These are phyloP conservation scores for Phytophthora melonis DNA, from an alignment of 352 stramenopile genomes.

Conservation along the genomic window DNA sequence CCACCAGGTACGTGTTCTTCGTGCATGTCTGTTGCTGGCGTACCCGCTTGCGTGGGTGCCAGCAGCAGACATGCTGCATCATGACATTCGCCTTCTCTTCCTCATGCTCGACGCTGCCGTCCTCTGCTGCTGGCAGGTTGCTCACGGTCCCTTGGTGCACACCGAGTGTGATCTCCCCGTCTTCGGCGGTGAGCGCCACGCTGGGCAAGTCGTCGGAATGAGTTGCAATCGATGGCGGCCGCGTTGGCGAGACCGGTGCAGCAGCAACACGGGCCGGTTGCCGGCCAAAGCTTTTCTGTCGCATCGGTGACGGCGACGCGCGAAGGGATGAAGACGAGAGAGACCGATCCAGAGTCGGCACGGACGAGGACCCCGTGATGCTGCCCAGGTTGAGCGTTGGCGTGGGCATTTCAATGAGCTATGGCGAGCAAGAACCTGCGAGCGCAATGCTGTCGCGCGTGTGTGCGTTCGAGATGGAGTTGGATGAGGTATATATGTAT, in stretches of 20 bases:
- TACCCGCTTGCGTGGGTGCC: too few relatives aligned
- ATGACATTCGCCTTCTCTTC: constrained; percentile 15
- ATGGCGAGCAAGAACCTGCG: background rate
- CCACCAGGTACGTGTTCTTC: too few relatives aligned
- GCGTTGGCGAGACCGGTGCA: constrained; percentile 10
- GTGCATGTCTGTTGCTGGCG: too few relatives aligned
- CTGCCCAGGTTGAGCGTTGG: too few relatives aligned
- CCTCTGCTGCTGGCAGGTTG: constrained; percentile 9
- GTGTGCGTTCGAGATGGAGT: background rate
- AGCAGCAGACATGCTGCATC: too few relatives aligned
- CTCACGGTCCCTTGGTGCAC: background rate
- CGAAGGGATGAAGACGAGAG: constrained; percentile 29
- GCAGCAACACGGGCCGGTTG: constrained; percentile 20
- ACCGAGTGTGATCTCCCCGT: constrained; percentile 10
- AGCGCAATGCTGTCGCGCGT: background rate
- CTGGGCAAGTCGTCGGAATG: background rate
- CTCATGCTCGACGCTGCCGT: constrained; percentile 9
- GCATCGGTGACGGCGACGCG: constrained; percentile 10
- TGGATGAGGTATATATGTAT: constrained; percentile 18
- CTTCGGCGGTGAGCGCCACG: constrained; percentile 2
- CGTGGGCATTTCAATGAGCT: constrained; percentile 10
- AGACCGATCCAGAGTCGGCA: constrained; percentile 20
- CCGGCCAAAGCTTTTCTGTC: constrained; percentile 38
- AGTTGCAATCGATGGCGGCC: background rate
- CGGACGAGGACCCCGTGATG: background rate